Evolutionary conservation across 2,329 filamentous ascomycete species (phyloP).

Genomic region (Colletotrichum orbiculare): DNA sequence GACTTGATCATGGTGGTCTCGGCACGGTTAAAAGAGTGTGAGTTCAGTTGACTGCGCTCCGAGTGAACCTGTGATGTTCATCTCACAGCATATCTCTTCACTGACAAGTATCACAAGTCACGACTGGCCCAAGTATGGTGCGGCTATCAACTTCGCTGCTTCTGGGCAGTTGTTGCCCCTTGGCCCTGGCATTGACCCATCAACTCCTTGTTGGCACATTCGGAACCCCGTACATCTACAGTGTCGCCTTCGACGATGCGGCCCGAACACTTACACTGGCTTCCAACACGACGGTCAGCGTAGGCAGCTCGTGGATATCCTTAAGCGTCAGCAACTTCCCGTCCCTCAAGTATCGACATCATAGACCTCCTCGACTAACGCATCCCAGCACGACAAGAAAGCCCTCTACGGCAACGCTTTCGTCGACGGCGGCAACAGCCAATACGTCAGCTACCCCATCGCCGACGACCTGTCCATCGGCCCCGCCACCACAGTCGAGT

Average conservation of each 20-base stretch:
- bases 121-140: background rate
- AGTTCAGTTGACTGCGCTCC: too few relatives aligned
- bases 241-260: constrained; percentile 11
- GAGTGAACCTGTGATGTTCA: too few relatives aligned
- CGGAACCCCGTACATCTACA: constrained; percentile 14
- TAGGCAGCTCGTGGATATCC: constrained; percentile 19
- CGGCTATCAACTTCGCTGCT: background rate
- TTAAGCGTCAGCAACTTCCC: background rate
- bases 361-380: background rate
- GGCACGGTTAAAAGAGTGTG: too few relatives aligned
- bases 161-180: background rate
- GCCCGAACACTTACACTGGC: constrained; percentile 5
- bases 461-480: background rate
- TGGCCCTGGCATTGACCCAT: background rate
- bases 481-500: background rate
- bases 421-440: constrained; percentile 1
- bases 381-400: background rate
- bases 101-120: too few relatives aligned
- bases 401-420: constrained; percentile 11
- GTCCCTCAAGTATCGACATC: background rate
- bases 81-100: too few relatives aligned
- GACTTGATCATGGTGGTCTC: too few relatives aligned
- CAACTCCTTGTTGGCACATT: constrained; percentile 11
- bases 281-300: constrained; percentile 6
- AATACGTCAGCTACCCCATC: constrained; percentile 13